Evolutionary conservation across 441 rosid genomes (phyloP), one percentile per base, ranked within the genome.

Genomic region (Hura crepitans): DNA sequence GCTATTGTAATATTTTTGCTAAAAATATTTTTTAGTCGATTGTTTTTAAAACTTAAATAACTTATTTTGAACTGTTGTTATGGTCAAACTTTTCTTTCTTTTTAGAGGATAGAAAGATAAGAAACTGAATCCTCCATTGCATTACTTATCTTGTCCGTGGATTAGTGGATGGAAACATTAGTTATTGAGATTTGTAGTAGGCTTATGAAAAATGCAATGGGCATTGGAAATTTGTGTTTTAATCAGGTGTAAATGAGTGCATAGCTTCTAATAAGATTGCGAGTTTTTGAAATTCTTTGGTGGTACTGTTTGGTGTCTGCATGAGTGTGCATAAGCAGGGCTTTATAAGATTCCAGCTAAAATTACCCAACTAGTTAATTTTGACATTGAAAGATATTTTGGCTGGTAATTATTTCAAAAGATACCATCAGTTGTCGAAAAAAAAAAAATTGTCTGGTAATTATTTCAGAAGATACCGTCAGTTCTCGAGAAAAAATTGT

Each of bases 151-250:
- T 69, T 18, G 43, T 42, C 4, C 11, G 47, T 18, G 51, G 23
- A 43, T 55, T 53, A 50, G 35, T 53, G 62, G 33, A 68, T 27
- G 14, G 62, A 39, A 56, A 56, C 60, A 56, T 27, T 25, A 56
- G n/a, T 56, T 27, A 50, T 50, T 64, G 39, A 27, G 25, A 11
- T 49, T 47, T 49, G 31, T 4, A 15, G 17, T 6, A 9, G 56
- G 11, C 43, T 53, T 43, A 33, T 53, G 60, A 14, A 53, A 53
- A 22, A 13, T n/a, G 27, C 5, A 14, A 12, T 66, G 12, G 28
- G 12, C 28, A 31, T 65, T 39, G n/a, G n/a, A n/a, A n/a, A n/a
- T n/a, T 4, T 51, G 22, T 25, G 15, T 43, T 31, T n/a, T n/a
- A n/a, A n/a, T n/a, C n/a, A n/a, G n/a, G n/a, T n/a, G n/a, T n/a